Conservation (phyloP, 805 yeast genomes). For the Saccharomyces paradoxus region DNA sequence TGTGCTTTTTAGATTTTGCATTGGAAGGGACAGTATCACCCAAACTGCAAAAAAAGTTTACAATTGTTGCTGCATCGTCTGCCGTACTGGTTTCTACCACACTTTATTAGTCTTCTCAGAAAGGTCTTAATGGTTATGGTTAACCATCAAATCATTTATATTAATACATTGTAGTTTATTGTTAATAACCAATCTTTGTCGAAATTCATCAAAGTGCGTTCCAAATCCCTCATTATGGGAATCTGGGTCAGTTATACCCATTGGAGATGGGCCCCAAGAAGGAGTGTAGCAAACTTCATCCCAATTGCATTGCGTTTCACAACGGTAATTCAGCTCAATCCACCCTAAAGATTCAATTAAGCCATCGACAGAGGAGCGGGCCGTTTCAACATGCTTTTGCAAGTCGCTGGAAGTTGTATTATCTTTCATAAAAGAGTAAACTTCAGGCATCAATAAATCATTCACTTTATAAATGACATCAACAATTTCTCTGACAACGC, state of each 20-base stretch:
- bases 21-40: too few species aligned
- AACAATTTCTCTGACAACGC: conserved; percentile 35
- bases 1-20: too few species aligned
- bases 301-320: conserved; percentile 36
- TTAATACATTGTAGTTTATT: conserved; percentile 14
- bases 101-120: too few species aligned
- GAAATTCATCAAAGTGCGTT: conserved; percentile 14
- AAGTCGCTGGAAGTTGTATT: conserved; percentile 8
- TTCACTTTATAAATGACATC: conserved; percentile 33
- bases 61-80: too few species aligned
- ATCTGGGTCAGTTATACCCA: conserved; percentile 34
- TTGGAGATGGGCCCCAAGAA: conserved; percentile 53
- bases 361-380: conserved; percentile 4
- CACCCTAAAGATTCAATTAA: conserved; percentile 33
- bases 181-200: conserved; percentile 16
- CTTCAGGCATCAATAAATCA: conserved; percentile 23
- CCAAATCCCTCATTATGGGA: conserved; percentile 7
- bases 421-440: conserved; percentile 15
- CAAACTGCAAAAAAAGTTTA: too few species aligned
- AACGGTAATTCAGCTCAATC: conserved; percentile 35
- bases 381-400: conserved; percentile 9
- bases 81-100: too few species aligned
- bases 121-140: neutral
- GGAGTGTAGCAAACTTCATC: conserved; percentile 51
- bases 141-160: conserved; percentile 4